Conservation (phyloP, 306 rosid genomes). For the Cucumis hystrix region DNA sequence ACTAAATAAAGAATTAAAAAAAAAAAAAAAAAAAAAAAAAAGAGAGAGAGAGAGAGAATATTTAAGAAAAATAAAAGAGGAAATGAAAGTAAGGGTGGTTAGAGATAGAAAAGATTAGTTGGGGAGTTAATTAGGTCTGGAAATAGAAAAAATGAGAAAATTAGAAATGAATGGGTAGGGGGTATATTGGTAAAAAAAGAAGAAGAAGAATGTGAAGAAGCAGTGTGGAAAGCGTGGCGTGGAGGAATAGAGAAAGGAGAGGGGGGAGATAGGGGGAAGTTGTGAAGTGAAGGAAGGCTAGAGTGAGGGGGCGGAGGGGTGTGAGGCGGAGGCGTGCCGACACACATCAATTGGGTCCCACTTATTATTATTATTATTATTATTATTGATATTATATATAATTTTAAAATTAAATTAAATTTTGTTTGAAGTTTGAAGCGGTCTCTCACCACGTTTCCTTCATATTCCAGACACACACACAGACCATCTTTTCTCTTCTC, state of each 20-base stretch:
- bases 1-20: too few relatives aligned
- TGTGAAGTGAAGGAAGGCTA: neutral
- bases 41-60: too few relatives aligned
- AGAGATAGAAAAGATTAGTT: too few relatives aligned
- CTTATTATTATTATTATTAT: neutral
- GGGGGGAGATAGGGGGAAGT: too few relatives aligned
- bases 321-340: conserved; percentile 1
- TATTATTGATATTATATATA: neutral
- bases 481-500: too few relatives aligned
- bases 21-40: too few relatives aligned
- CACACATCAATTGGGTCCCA: neutral
- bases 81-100: too few relatives aligned
- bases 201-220: neutral
- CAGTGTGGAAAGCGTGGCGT: neutral
- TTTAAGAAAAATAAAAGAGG: too few relatives aligned
- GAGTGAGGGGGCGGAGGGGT: neutral
- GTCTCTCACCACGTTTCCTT: conserved; percentile 1
- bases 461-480: neutral
- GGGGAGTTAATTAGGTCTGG: too few relatives aligned
- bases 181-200: neutral
- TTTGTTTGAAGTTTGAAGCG: neutral
- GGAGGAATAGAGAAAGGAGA: neutral
- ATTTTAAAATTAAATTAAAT: too few relatives aligned
- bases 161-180: neutral
- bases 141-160: too few relatives aligned